Base-by-base conservation (phyloP, 805 yeast species). In the Clavispora carvajalis region DNA sequence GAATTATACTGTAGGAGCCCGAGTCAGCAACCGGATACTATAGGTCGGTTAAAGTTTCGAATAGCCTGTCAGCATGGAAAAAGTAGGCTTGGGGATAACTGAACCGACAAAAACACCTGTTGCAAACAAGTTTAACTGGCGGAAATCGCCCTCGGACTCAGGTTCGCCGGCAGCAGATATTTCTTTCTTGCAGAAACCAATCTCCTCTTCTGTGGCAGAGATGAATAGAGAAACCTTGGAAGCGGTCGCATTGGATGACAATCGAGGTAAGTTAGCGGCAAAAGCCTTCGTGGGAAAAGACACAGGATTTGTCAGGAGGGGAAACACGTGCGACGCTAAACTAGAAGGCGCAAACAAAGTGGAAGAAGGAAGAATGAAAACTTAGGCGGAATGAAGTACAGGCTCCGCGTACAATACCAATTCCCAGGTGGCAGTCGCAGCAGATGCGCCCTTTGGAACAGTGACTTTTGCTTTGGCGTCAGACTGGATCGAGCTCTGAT, bases 21-120 rank as follows among this genome's bases (percentile, higher is more conserved):
- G 45, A 34, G 13, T 58, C 58, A 38, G 53, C 65, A 11, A 60
- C 40, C 13, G 65, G 65, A 26, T 41, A 36, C 52, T 55, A 60
- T 24, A 45, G 39, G 10, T 28, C 21, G 9, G 54, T 36, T 30
- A 49, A 38, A 28, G 46, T 47, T 6, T 28, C 40, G 18, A 21
- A 21, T n/a, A 51, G 23, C 7, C 41, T 34, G 26, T 57, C 54
- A n/a, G 62, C 46, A 37, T 56, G 60, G 51, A 48, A 55, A 58
- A 51, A 19, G 53, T 45, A 34, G 65, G 63, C 40, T 59, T 56
- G 36, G 65, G 65, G 25, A 51, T 39, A 19, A 59, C 42, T 2
- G 61, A 43, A 13, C 53, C 47, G 31, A 59, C 43, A 38, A 45
- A 59, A 18, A 50, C 37, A 21, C 43, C 46, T 35, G 53, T 44